A percentile compares a stretch with the other conserved stretches of the same genome.
These are phyloP conservation scores for Aristolochia contorta DNA, from an alignment of 164 flowering plant species.

Conservation along the genomic window DNA sequence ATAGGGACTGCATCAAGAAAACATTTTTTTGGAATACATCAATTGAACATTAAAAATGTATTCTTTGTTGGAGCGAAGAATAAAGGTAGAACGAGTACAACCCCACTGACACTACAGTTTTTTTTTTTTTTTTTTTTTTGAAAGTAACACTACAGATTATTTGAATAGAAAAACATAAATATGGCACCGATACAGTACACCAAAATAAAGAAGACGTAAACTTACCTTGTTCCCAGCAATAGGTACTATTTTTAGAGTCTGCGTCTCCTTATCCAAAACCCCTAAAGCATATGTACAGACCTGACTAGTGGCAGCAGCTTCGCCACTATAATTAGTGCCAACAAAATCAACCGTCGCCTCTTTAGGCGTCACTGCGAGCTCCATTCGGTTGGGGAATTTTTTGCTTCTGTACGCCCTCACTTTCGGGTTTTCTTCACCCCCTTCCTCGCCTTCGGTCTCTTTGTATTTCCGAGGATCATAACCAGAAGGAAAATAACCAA, in stretches of 20 bases:
- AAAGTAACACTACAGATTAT: too few relatives aligned
- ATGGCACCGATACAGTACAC: too few relatives aligned
- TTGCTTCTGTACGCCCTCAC: slow-evolving; percentile 8
- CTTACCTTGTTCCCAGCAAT: slow-evolving; percentile 72
- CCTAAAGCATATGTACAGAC: slow-evolving; percentile 59
- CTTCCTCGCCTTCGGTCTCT: not conserved
- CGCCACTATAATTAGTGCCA: slow-evolving; percentile 63
- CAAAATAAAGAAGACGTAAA: not conserved
- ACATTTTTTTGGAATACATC: too few relatives aligned
- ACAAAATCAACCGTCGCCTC: slow-evolving; percentile 46
- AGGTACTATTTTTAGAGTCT: slow-evolving; percentile 55
- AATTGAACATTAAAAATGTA: too few relatives aligned
- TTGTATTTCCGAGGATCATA: slow-evolving; percentile 1
- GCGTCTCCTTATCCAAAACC: slow-evolving; percentile 54
- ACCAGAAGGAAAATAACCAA: slow-evolving; percentile 16
- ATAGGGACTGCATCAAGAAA: too few relatives aligned
- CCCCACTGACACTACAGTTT: too few relatives aligned
- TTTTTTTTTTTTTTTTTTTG: too few relatives aligned
- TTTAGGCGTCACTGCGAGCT: slow-evolving; percentile 57
- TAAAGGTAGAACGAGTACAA: too few relatives aligned
- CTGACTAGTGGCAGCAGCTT: slow-evolving; percentile 40
- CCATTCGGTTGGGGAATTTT: slow-evolving; percentile 2
- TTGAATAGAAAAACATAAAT: too few relatives aligned
- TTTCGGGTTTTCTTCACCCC: not conserved
- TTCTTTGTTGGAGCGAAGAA: too few relatives aligned